phyloP scores from a whole-genome alignment of 2,329 filamentous ascomycete species.

The Colletotrichum gigasporum region DNA sequence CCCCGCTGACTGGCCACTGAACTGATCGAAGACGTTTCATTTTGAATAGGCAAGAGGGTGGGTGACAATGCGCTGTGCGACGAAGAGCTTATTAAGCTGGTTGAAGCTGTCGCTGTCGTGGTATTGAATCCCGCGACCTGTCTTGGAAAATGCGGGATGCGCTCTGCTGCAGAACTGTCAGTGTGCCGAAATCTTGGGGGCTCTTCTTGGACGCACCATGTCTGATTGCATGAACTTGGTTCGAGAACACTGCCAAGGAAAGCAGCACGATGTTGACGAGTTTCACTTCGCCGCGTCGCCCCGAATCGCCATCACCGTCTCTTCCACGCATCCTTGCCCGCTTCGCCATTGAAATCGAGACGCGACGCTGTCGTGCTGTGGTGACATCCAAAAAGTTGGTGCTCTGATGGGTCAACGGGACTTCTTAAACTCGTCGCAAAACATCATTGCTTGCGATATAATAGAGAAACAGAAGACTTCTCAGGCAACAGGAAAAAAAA shows the following conservation, averaged over 20 bases:
- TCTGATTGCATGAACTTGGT: not conserved
- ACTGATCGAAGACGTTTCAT: not conserved
- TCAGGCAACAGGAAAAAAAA: not conserved
- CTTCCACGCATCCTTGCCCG: slow-evolving; percentile 1
- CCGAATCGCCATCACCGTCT: not conserved
- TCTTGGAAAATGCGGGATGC: not conserved
- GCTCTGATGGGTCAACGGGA: not conserved
- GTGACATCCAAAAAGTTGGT: not conserved
- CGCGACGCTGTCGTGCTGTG: not conserved
- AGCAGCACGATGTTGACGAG: not conserved
- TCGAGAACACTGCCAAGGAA: not conserved
- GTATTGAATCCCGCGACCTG: not conserved
- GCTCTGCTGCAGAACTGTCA: slow-evolving; percentile 1
- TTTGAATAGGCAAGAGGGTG: not conserved
- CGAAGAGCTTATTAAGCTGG: not conserved
- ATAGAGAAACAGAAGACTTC: not conserved
- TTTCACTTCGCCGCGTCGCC: not conserved
- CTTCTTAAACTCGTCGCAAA: not conserved
- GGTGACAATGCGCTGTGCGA: not conserved
- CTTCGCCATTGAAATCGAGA: not conserved
- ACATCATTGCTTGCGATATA: not conserved
- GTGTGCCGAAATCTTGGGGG: not conserved
- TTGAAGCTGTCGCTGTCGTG: not conserved
- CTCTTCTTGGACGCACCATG: not conserved
- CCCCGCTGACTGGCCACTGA: not conserved